Evolutionary conservation across 257 asterid species (phyloP).

Genomic region (Przewalskia tangutica): DNA sequence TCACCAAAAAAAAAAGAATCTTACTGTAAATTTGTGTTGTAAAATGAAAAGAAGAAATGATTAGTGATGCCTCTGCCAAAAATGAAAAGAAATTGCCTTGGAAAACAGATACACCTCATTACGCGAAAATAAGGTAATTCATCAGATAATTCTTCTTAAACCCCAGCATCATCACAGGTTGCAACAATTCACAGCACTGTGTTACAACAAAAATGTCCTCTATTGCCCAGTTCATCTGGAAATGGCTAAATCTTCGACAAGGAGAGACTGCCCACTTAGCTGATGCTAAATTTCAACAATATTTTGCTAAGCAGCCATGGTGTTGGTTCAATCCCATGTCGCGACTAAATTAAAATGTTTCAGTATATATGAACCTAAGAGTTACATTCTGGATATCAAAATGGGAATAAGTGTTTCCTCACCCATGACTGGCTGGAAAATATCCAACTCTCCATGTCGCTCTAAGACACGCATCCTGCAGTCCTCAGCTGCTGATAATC

Average conservation of each 20-base stretch:
- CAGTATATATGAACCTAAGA: background rate
- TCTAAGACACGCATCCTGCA: constrained; percentile 87
- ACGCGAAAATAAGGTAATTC: background rate
- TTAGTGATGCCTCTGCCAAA: background rate
- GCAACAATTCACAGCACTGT: background rate
- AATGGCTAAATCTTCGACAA: background rate
- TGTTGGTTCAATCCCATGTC: background rate
- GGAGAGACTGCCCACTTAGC: constrained; percentile 4
- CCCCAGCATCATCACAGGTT: background rate
- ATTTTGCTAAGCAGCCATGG: constrained; percentile 27
- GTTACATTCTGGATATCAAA: constrained; percentile 56
- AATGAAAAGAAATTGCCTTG: background rate
- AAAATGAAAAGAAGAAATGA: background rate
- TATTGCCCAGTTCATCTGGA: background rate
- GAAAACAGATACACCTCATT: background rate
- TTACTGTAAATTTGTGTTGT: background rate
- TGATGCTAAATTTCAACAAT: constrained; percentile 21
- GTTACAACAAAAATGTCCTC: background rate
- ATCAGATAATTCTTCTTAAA: background rate
- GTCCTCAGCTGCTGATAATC: constrained; percentile 78
- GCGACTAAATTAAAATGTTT: background rate
- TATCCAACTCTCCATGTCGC: constrained; percentile 67
- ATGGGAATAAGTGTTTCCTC: constrained; percentile 54
- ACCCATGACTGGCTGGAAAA: constrained; percentile 57
- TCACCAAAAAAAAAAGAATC: background rate